These are phyloP conservation scores for Cadophora sp. DNA, from an alignment of 2,329 filamentous ascomycete genomes.

Conservation along the genomic window DNA sequence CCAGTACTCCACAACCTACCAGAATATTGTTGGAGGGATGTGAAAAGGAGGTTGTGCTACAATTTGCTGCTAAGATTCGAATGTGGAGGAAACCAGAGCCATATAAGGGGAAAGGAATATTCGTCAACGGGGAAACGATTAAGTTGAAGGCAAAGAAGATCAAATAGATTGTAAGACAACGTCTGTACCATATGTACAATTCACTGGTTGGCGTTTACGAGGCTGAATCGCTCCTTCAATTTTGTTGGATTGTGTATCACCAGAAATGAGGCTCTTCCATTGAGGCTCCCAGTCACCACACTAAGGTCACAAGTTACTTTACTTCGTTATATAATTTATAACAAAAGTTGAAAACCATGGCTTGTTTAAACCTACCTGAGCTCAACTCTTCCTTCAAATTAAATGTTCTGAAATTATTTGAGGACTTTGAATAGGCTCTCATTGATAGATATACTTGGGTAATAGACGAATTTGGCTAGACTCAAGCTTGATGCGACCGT, in stretches of 20 bases:
- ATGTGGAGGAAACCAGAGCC: constrained; percentile 92
- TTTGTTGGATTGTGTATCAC: constrained; percentile 1
- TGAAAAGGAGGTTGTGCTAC: constrained; percentile 85
- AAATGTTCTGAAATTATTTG: too few species aligned
- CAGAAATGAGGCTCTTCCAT: too few species aligned
- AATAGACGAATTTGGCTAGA: too few species aligned
- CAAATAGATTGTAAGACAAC: constrained; percentile 63
- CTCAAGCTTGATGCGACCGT: constrained; percentile 6
- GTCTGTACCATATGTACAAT: constrained; percentile 39
- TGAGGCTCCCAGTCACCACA: too few species aligned
- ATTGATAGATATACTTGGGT: too few species aligned
- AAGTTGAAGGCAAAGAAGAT: constrained; percentile 98
- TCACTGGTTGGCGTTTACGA: constrained; percentile 31
- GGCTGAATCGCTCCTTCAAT: neutral
- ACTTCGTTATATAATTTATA: too few species aligned
- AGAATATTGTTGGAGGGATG: constrained; percentile 88
- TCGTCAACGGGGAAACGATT: constrained; percentile 97
- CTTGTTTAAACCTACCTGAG: too few species aligned
- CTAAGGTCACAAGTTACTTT: too few species aligned
- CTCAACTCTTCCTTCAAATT: too few species aligned
- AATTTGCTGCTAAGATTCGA: constrained; percentile 88
- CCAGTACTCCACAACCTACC: constrained; percentile 88
- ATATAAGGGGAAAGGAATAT: constrained; percentile 99
- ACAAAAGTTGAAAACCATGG: too few species aligned
- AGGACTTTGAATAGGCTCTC: too few species aligned